Evolutionary conservation across 192 early-diverging fungal species (phyloP), one percentile per base, ranked within the genome.

Genomic region (Helicostylum pulchrum): DNA sequence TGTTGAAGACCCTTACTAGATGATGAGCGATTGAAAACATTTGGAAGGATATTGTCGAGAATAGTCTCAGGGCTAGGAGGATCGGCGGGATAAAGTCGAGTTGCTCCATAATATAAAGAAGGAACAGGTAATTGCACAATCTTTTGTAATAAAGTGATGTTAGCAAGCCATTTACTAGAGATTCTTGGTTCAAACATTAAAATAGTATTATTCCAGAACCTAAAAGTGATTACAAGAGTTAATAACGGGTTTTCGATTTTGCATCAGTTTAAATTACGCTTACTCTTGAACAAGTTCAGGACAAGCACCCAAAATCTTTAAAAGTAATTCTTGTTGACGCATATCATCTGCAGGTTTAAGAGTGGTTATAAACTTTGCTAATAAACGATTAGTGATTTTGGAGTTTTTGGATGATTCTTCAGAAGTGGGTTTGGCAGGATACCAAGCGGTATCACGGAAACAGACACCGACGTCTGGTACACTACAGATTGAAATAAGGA

Each of bases 271-370:
- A 26, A 48, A 49, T 30, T 57, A 15, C 1, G 20, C 71, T 83
- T 80, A 94, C 90, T 72, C 57, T 64, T 84, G 83, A 17, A 90
- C 81, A 11, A 93, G 69, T 53, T 93, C 91, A 2, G 92, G 90
- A 66, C 88, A 92, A 43, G 77, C 80, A 31, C 65, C 54, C 31
- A 94, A 62, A 30, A 90, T 83, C 11, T 75, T 75, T 7, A 94
- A 73, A 5, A 92, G 64, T 10, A 92, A 62, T 55, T 79, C 78
- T 61, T 86, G 84, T 68, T 94, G 92, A 2, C 78, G 66, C 12
- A 76, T 57, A 64, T 89, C 79, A 51, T 90, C 87, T 3, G 81
- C 77, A 15, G 88, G 88, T 14, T 82, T 79, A 36, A 94, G 70
- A 15, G 73, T 66, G 11, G 59, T 49, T 10, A 88, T 72, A 42